Evolutionary conservation across 371 early-diverging fungal species (phyloP).

Genomic region (Mucor sp.): DNA sequence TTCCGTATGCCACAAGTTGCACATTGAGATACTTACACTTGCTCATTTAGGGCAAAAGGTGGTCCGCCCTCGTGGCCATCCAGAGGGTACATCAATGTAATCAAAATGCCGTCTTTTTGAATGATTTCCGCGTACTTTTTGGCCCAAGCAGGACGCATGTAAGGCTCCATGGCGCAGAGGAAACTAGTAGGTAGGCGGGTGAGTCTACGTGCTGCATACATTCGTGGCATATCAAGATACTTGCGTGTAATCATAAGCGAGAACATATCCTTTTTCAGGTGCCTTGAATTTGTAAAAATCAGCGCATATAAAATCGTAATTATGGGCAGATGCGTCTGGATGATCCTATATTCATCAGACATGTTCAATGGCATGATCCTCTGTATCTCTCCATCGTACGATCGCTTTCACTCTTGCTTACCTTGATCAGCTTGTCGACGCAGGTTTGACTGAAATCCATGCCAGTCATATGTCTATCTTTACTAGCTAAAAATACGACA

Average conservation of each 20-base stretch:
- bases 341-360: constrained; percentile 15
- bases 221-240: constrained; percentile 8
- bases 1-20: constrained; percentile 3
- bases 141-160: constrained; percentile 73
- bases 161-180: constrained; percentile 81
- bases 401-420: constrained; percentile 20
- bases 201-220: not conserved
- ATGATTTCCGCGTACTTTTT: constrained; percentile 70
- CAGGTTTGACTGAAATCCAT: constrained; percentile 74
- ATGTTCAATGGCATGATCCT: not conserved
- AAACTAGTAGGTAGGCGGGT: constrained; percentile 55
- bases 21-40: constrained; percentile 37
- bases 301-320: constrained; percentile 56
- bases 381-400: not conserved
- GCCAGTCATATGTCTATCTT: constrained; percentile 62
- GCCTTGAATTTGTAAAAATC: constrained; percentile 76
- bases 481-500: constrained; percentile 68
- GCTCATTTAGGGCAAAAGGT: constrained; percentile 63
- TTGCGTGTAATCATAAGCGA: constrained; percentile 88
- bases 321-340: constrained; percentile 25
- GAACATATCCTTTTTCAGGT: constrained; percentile 61
- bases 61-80: constrained; percentile 61
- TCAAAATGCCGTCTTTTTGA: constrained; percentile 72
- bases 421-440: constrained; percentile 53
- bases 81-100: constrained; percentile 83